Base-by-base conservation (phyloP, 1,284 basidiomycete species). In the Cutaneotrichosporon sp. region DNA sequence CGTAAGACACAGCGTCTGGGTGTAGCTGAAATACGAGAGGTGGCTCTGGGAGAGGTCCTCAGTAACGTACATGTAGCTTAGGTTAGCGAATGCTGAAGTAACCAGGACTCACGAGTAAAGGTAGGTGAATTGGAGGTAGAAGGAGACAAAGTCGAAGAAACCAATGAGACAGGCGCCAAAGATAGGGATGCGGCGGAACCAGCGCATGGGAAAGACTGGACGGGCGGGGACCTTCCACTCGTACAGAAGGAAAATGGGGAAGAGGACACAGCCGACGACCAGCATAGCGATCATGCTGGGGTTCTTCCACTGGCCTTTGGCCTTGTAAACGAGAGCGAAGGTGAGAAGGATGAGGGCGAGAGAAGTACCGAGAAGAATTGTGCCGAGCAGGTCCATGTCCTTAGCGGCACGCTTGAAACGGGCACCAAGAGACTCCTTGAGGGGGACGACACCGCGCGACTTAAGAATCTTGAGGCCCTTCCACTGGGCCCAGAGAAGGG, bases 81-180 rank as follows among this genome's bases (percentile, higher is more conserved):
- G 3, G 47, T 49, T 29, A 49, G 39, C 20, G 25, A 11, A 11
- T 35, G 31, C 2, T 2, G 22, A 26, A 25, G 29, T 29, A 32
- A 16, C 10, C 16, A 25, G 26, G n/a, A 48, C 48, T 33, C 32
- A 49, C 64, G 68, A 65, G 62, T 70, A 68, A 7, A 70, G 61
- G 48, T 67, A 71, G 5, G 70, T 70, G 55, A 64, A 66, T 44
- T 67, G 66, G 20, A 73, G 66, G 51, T 68, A 71, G 59, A 72
- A 86, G 0, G 83, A 84, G 49, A 82, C 81, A 63, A 86, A 87
- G 68, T 87, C 85, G 51, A 84, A 81, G 64, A 83, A 84, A 4
- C 84, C 85, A 55, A 88, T 83, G 41, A 82, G 66, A 22, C 81
- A 77, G 0, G 84, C 81, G 24, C 81, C 76, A 19, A 86, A 75